Conservation (phyloP, 805 yeast genomes). For the Scheffersomyces spartinae region DNA sequence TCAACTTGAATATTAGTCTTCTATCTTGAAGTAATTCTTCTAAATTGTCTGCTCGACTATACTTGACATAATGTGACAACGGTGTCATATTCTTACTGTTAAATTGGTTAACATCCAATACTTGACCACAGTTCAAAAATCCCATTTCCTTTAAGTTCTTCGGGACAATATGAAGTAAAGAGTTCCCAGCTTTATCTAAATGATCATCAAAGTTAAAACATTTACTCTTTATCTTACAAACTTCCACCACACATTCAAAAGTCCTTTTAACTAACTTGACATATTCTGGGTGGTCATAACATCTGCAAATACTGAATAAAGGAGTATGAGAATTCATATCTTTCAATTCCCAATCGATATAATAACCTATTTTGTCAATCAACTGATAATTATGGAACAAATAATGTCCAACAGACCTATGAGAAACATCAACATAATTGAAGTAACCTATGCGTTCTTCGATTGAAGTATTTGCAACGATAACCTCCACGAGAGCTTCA, state of each 20-base stretch:
- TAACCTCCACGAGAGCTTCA: constrained; percentile 27
- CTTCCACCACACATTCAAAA: constrained; percentile 29
- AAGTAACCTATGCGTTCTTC: constrained; percentile 40
- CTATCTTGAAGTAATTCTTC: constrained; percentile 35
- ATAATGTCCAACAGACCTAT: constrained; percentile 65
- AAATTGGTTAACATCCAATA: constrained; percentile 44
- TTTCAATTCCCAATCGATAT: constrained; percentile 55
- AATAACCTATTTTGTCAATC: constrained; percentile 41
- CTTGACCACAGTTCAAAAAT: too few relatives aligned
- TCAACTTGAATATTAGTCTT: constrained; percentile 27
- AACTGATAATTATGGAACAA: constrained; percentile 45
- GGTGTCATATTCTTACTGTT: constrained; percentile 59
- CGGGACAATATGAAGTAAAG: constrained; percentile 61
- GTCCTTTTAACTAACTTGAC: constrained; percentile 33
- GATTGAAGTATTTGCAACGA: constrained; percentile 26
- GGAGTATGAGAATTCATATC: constrained; percentile 72
- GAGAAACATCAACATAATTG: constrained; percentile 36
- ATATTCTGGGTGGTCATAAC: constrained; percentile 70
- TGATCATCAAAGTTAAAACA: constrained; percentile 46
- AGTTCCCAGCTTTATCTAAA: constrained; percentile 61
- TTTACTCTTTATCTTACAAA: constrained; percentile 23
- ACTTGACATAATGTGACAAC: constrained; percentile 57
- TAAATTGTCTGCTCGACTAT: constrained; percentile 53
- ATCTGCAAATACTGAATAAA: constrained; percentile 57
- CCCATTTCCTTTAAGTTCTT: constrained; percentile 31